Percentiles rank a stretch among this genome's conserved stretches.
Conservation (phyloP, 768 basidiomycete genomes). For the Cytidiella melzeri region DNA sequence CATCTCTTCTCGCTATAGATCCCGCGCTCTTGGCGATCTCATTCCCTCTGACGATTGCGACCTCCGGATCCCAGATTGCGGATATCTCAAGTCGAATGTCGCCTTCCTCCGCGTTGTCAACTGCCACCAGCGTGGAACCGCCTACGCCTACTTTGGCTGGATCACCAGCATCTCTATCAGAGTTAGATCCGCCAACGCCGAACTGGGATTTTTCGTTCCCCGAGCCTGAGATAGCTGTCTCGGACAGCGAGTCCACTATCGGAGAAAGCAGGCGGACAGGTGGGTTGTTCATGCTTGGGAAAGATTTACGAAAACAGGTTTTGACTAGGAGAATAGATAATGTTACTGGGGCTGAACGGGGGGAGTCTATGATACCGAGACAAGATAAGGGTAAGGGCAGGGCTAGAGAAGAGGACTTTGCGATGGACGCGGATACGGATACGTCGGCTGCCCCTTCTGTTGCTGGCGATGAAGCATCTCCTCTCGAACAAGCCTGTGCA, state of each 20-base stretch:
- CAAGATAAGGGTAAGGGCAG: slow-evolving; percentile 13
- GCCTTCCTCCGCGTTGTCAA: no score
- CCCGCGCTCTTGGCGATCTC: slow-evolving; percentile 16
- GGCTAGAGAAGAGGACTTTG: slow-evolving; percentile 2
- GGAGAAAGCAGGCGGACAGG: slow-evolving; percentile 4
- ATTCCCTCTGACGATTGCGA: neutral
- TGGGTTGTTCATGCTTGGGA: slow-evolving; percentile 3
- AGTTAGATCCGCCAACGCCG: slow-evolving; percentile 20
- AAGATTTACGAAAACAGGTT: slow-evolving; percentile 7
- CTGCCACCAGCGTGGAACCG: slow-evolving; percentile 3
- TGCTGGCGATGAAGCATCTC: no score
- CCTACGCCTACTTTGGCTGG: slow-evolving; percentile 18
- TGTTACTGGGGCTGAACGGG: neutral
- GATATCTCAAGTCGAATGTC: neutral
- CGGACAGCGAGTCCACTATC: neutral
- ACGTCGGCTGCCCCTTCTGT: neutral
- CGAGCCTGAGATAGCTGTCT: slow-evolving; percentile 11
- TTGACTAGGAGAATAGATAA: slow-evolving; percentile 6
- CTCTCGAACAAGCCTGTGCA: no score
- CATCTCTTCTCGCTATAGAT: slow-evolving; percentile 17
- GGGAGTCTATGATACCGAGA: neutral
- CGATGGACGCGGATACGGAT: neutral
- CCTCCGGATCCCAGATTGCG: neutral
- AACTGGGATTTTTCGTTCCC: slow-evolving; percentile 19
- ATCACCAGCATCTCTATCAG: slow-evolving; percentile 21